A percentile compares a stretch with the other conserved stretches of the same genome.
phyloP scores from a whole-genome alignment of 2,329 filamentous ascomycete species.

The Colletotrichum trifolii region DNA sequence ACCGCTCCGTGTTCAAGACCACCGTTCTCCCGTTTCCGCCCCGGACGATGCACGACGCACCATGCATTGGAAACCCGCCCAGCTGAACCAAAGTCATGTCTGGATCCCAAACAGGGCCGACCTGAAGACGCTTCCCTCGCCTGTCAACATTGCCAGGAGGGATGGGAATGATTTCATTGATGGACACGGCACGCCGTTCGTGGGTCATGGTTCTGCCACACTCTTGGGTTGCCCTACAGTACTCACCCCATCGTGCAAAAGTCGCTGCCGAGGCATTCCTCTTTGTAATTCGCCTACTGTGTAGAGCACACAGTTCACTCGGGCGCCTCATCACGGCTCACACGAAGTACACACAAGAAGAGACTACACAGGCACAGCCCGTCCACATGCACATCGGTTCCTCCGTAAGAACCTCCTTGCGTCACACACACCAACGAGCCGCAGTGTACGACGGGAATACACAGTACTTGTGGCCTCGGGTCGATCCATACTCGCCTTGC shows the following conservation, averaged over 20 bases:
- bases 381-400: constrained; percentile 13
- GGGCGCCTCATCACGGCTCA: too few species aligned
- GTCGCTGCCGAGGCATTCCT: neutral
- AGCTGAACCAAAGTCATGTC: too few species aligned
- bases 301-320: neutral
- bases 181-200: neutral
- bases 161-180: constrained; percentile 23
- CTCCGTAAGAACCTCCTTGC: constrained; percentile 20
- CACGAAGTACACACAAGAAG: too few species aligned
- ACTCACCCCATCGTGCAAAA: neutral
- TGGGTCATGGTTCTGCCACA: neutral
- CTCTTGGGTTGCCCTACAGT: neutral
- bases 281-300: constrained; percentile 3
- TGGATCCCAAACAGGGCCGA: too few species aligned
- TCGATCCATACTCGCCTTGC: constrained; percentile 17
- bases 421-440: constrained; percentile 17
- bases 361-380: neutral
- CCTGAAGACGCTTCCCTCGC: neutral
- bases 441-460: neutral
- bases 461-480: constrained; percentile 12
- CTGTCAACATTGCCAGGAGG: constrained; percentile 1
- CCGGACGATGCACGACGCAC: neutral
- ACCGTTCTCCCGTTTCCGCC: constrained; percentile 5
- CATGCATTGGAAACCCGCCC: neutral
- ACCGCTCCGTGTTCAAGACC: constrained; percentile 28